Base-by-base conservation (phyloP, 2,329 filamentous ascomycete species). In the Helotiales sp. region DNA sequence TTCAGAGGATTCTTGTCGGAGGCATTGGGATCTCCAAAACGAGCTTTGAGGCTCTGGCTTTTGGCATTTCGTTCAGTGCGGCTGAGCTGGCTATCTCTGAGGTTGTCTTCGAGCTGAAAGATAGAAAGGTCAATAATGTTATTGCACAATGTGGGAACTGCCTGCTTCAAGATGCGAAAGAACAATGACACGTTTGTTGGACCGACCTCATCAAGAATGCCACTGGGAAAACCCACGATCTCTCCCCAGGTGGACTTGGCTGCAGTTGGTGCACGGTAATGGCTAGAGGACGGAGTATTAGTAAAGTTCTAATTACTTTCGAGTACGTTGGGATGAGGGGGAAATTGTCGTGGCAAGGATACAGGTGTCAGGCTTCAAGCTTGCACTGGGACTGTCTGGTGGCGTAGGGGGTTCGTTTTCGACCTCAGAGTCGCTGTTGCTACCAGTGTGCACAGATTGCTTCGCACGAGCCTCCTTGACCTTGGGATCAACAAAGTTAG, bases 131-230 rank as follows among this genome's bases (percentile, higher is more conserved):
- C 24, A 52, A 26, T 7, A 17, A 28, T 6, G 2, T 17, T 30
- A 7, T 28, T n/a, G 2, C 24, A n/a, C 24, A 11, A 28, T 30
- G 17, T 17, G 10, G 11, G 47, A 52, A 8, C 7, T n/a, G 13
- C 24, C 7, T 30, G 13, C 15, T 17, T 17, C 5, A n/a, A 7
- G 30, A 26, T 13, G 1, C 24, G 22, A 15, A n/a, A 52, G 3
- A n/a, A 13, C 15, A 30, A 17, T 17, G 11, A 6, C 4, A 6
- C 13, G 49, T 17, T 5, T 52, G 49, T 74, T 93, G 89, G 4
- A 96, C 85, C 74, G 97, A 86, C 76, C 90, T 92, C 69, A 97
- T 87, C 30, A 96, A 81, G 76, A 97, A 94, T 1, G 92, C 88
- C 57, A 93, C 82, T 0, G 94, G 94, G 2, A 6, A 52, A 52